phyloP scores from a whole-genome alignment of 1,284 basidiomycete species.

The Ganoderma leucocontextum region DNA sequence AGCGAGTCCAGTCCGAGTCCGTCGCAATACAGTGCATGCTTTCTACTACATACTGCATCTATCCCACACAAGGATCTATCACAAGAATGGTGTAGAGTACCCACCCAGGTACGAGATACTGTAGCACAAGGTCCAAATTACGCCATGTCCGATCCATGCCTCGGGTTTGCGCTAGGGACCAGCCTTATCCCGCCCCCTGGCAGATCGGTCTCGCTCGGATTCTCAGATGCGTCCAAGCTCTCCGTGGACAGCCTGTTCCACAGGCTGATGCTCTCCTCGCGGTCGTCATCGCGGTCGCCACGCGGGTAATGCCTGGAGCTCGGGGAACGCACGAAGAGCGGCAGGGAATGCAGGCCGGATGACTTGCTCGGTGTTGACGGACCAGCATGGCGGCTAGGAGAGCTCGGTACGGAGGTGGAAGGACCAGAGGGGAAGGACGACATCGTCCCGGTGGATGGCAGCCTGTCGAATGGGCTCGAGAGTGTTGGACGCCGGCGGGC shows the following conservation, averaged over 20 bases:
- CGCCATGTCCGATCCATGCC: slow-evolving; percentile 25
- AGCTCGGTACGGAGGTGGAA: slow-evolving; percentile 19
- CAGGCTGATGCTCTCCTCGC: slow-evolving; percentile 50
- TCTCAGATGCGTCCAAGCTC: slow-evolving; percentile 31
- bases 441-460: slow-evolving; percentile 43
- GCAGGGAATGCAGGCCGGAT: slow-evolving; percentile 29
- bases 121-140: slow-evolving; percentile 25
- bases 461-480: slow-evolving; percentile 41
- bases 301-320: slow-evolving; percentile 45
- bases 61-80: slow-evolving; percentile 9
- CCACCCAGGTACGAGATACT: slow-evolving; percentile 9
- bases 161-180: slow-evolving; percentile 35
- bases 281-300: slow-evolving; percentile 44
- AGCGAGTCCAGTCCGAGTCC: slow-evolving; percentile 14
- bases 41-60: slow-evolving; percentile 15
- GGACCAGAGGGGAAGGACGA: slow-evolving; percentile 38
- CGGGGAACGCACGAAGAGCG: slow-evolving; percentile 33
- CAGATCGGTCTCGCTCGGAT: slow-evolving; percentile 25
- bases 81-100: neutral
- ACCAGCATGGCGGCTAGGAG: slow-evolving; percentile 23
- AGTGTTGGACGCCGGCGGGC: slow-evolving; percentile 31
- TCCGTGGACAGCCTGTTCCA: slow-evolving; percentile 39
- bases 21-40: slow-evolving; percentile 8
- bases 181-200: slow-evolving; percentile 39
- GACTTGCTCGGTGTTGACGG: slow-evolving; percentile 19